Evolutionary conservation across 2,329 filamentous ascomycete genomes (phyloP), one percentile per base, ranked within the genome.

Genomic region (Didymella sp.): DNA sequence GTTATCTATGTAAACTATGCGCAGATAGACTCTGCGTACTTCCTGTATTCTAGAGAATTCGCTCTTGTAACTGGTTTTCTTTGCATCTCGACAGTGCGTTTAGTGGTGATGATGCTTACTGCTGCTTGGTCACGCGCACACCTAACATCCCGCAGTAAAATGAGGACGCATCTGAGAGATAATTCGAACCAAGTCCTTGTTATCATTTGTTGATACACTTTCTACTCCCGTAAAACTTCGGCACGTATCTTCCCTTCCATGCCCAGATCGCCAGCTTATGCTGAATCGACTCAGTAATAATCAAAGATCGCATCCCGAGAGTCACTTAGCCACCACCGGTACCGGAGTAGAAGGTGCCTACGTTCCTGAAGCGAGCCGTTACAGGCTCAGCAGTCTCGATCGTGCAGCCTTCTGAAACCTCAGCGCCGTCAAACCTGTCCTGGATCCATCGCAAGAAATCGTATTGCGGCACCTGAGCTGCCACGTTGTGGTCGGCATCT

Each of bases 381-480:
- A 42, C 38, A 24, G 61, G 40, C 46, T 60, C 42, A 31, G 50
- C 57, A 13, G 51, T 57, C 38, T 45, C 41, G 21, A 55, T 59
- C 9, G 48, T 22, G 28, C 59, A 59, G 28, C 54, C 59, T 17
- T 52, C 42, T 4, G 41, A n/a, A 1, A 51, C 54, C 46, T 62
- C 35, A 30, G 41, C 61, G 12, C 53, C 47, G 12, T 60, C 53
- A 17, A 67, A 67, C 5, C 58, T 51, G 11, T 60, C 59, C 15
- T 51, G 51, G 21, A 64, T 62, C 60, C 60, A 65, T 22, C 47
- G 37, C 44, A 64, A n/a, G 35, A 47, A 63, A 24, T 64, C 62
- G 5, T 33, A 22, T 11, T 57, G 46, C 19, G 62, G 21, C 15
- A 53, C 56, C 28, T 42, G 19, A 41, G 55, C 49, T 30, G 54